phyloP scores from a whole-genome alignment of 176 grass and related monocot genomes.

The Bothriochloa decipiens region DNA sequence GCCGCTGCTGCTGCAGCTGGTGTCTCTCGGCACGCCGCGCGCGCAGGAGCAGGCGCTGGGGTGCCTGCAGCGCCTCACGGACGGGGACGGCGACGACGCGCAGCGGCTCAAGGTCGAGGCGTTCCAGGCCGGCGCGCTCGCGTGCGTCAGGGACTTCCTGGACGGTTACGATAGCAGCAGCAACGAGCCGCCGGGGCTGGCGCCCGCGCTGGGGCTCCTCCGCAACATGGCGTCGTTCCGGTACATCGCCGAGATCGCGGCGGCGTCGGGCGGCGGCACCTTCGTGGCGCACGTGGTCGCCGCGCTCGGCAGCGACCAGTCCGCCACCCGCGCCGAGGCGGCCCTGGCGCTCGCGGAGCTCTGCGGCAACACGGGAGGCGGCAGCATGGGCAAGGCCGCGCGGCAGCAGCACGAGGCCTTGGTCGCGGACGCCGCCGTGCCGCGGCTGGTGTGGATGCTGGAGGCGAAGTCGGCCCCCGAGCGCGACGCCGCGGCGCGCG shows the following conservation, averaged over 20 bases:
- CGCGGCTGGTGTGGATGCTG: constrained; percentile 70
- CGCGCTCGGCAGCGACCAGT: constrained; percentile 52
- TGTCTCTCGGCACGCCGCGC: constrained; percentile 61
- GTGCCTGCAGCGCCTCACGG: constrained; percentile 74
- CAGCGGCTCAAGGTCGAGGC: constrained; percentile 66
- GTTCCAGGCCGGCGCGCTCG: constrained; percentile 78
- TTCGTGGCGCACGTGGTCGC: constrained; percentile 51
- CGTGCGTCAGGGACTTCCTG: constrained; percentile 69
- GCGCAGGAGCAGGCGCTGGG: constrained; percentile 66
- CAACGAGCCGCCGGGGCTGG: constrained; percentile 33
- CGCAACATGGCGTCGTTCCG: constrained; percentile 71
- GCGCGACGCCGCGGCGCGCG: constrained; percentile 59
- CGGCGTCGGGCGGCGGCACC: not conserved
- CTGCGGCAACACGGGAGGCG: constrained; percentile 8
- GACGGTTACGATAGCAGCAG: constrained; percentile 43
- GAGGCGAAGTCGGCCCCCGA: constrained; percentile 56
- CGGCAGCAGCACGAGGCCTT: constrained; percentile 50
- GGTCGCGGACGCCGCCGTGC: constrained; percentile 43
- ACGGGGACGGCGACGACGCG: constrained; percentile 53
- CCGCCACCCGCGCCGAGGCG: constrained; percentile 54
- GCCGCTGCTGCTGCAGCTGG: constrained; percentile 59
- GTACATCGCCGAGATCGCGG: constrained; percentile 76
- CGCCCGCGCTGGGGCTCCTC: constrained; percentile 70
- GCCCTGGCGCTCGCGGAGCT: constrained; percentile 70
- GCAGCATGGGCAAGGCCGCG: not conserved